Evolutionary conservation across 2,329 filamentous ascomycete species (phyloP), one percentile per base, ranked within the genome.

Genomic region (Penicillium sp.): DNA sequence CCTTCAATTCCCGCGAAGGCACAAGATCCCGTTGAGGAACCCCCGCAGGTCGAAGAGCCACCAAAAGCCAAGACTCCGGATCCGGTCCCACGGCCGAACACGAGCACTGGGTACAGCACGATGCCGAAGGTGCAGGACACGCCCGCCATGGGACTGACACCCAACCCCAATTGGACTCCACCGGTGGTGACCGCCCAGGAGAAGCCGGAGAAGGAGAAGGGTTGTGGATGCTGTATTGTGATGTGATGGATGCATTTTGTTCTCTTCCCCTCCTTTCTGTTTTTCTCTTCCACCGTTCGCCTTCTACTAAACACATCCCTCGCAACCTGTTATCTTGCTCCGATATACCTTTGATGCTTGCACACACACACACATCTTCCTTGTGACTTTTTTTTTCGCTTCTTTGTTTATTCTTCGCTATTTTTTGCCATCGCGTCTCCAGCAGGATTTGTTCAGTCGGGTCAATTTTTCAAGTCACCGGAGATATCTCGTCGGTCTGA

Each of bases 191-290:
- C 74, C 47, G 60, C 79, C 16, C 76, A 77, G 30, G 73, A 81
- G 33, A 71, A 75, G 4, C 70, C 71, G 8, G 67, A 75, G 51
- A 61, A 60, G 48, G 57, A 60, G 36, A 70, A 74, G 54, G 77
- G 79, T 8, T 84, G 83, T 53, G 81, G 79, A 43, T 86, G 84
- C 64, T 89, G 85, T 65, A 72, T 87, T 46, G 77, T 90, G 52
- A 88, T 88, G 85, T 88, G 73, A 79, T 51, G 36, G 32, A 36
- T 19, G 28, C 33, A 38, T 33, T 31, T 33, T 44, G n/a, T 15
- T 36, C 39, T 42, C 47, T 41, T 18, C 30, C 41, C 20, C 48
- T 42, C 33, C 34, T 41, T 25, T 30, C 32, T 33, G 23, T 9
- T 33, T 28, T 33, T 29, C 18, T 20, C 17, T 31, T 31, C 13